phyloP scores from a whole-genome alignment of 2,329 filamentous ascomycete species.

The Stachybotrys elegans region DNA sequence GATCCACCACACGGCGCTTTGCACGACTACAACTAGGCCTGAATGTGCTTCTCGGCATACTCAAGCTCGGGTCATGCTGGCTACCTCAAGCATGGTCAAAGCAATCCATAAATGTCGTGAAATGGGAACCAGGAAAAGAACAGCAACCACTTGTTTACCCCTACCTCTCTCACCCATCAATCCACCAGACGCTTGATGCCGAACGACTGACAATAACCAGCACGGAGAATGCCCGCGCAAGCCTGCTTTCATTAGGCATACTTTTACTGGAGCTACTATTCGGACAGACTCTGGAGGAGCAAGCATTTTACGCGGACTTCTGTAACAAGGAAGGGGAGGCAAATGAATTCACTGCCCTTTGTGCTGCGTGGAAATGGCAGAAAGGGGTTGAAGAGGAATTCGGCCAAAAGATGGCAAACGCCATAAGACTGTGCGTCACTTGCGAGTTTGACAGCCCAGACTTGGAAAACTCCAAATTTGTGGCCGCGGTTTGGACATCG shows the following conservation, averaged over 20 bases:
- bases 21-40: not conserved
- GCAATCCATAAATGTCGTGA: not conserved
- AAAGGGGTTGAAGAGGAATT: not conserved
- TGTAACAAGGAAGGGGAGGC: not conserved
- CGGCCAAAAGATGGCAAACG: not conserved
- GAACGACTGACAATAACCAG: not conserved
- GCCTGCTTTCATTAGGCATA: not conserved
- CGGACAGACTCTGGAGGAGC: not conserved
- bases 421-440: not conserved
- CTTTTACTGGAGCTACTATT: not conserved
- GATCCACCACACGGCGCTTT: not conserved
- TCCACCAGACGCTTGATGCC: not conserved
- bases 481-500: not conserved
- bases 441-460: slow-evolving; percentile 1
- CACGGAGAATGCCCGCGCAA: not conserved
- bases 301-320: not conserved
- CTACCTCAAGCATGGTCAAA: not conserved
- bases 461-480: not conserved
- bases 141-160: not conserved
- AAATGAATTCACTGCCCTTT: not conserved
- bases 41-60: not conserved
- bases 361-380: not conserved
- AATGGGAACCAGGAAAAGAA: not conserved
- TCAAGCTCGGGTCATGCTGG: not conserved
- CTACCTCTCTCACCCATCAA: not conserved